Evolutionary conservation across 1,139 yeast species (phyloP).

Genomic region (Geotrichum carabidarum): DNA sequence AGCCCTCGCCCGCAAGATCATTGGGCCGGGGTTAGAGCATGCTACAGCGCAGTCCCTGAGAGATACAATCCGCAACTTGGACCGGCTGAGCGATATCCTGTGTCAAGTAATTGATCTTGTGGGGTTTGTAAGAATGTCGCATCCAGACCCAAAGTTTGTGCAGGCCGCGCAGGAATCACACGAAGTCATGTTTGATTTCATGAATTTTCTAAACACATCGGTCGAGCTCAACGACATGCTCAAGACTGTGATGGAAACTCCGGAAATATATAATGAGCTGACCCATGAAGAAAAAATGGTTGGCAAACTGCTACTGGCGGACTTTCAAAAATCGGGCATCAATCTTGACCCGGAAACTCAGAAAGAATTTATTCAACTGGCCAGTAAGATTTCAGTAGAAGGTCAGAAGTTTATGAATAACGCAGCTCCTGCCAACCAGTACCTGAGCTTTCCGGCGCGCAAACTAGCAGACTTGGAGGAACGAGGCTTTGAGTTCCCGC

Average conservation of each 20-base stretch:
- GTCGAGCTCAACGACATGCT: slow-evolving; percentile 63
- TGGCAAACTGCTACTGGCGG: slow-evolving; percentile 73
- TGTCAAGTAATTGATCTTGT: slow-evolving; percentile 94
- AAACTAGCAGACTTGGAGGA: slow-evolving; percentile 39
- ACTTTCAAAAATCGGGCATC: slow-evolving; percentile 87
- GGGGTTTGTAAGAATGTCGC: slow-evolving; percentile 84
- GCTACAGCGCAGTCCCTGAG: slow-evolving; percentile 27
- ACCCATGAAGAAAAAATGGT: slow-evolving; percentile 74
- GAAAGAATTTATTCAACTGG: slow-evolving; percentile 65
- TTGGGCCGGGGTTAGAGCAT: slow-evolving; percentile 39
- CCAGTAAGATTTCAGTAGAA: slow-evolving; percentile 72
- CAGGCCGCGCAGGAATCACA: slow-evolving; percentile 85
- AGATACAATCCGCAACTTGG: slow-evolving; percentile 61
- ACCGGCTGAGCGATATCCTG: slow-evolving; percentile 77
- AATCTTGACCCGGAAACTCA: slow-evolving; percentile 65
- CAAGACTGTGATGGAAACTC: slow-evolving; percentile 49
- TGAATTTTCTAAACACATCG: slow-evolving; percentile 88
- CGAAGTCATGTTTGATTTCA: slow-evolving; percentile 83
- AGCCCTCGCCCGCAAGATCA: slow-evolving; percentile 52
- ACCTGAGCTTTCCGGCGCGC: slow-evolving; percentile 32
- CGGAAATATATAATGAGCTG: slow-evolving; percentile 41
- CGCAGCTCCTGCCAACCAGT: slow-evolving; percentile 37
- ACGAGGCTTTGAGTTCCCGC: background rate
- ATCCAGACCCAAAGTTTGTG: slow-evolving; percentile 66
- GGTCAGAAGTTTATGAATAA: slow-evolving; percentile 76